Conservation (phyloP, 306 rosid species). For the Hippophae tibetana region DNA sequence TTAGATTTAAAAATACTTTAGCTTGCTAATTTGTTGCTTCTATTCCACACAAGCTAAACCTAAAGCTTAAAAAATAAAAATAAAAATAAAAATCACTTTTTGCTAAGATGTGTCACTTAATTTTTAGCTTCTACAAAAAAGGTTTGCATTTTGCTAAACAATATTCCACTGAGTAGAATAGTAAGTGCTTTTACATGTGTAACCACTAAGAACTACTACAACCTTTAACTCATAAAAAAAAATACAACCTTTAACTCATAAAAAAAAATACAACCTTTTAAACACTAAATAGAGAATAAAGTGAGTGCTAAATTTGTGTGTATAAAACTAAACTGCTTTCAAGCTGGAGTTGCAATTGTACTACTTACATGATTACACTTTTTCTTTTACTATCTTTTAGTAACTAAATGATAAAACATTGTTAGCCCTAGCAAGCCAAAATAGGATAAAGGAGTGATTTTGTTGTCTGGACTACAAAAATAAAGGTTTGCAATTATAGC, state of each 20-base stretch:
- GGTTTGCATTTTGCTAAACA: conserved; percentile 26
- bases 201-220: conserved; percentile 14
- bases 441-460: no score
- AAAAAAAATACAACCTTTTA: background rate
- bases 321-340: background rate
- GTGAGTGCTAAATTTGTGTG: no score
- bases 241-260: background rate
- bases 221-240: background rate
- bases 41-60: conserved; percentile 10
- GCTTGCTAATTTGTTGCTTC: conserved; percentile 21
- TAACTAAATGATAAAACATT: conserved; percentile 12
- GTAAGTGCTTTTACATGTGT: conserved; percentile 22
- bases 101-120: conserved; percentile 25
- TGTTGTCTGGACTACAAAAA: no score
- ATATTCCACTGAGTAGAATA: conserved; percentile 21
- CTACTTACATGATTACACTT: background rate
- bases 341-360: conserved; percentile 9
- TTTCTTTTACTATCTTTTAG: conserved; percentile 18
- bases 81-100: conserved; percentile 12
- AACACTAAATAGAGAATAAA: no score
- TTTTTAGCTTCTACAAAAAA: conserved; percentile 30
- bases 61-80: background rate
- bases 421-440: background rate
- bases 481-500: no score
- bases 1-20: conserved; percentile 16